Conservation (phyloP, 1,284 basidiomycete genomes). For the Rugosomyces carneus region DNA sequence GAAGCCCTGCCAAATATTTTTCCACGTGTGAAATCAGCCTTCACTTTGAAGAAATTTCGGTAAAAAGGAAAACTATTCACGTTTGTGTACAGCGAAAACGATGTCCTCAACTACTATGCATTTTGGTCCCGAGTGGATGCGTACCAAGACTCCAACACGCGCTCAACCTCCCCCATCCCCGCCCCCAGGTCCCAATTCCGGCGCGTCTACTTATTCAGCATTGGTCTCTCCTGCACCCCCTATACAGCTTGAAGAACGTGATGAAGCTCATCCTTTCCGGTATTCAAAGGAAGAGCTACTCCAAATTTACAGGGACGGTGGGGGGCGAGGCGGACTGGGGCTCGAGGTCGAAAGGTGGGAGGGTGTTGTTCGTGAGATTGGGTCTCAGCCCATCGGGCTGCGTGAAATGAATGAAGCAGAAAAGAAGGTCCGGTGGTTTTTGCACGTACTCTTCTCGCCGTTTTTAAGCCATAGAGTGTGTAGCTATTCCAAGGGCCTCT, state of each 20-base stretch:
- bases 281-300: slow-evolving; percentile 85
- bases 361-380: slow-evolving; percentile 74
- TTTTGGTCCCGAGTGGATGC: slow-evolving; percentile 88
- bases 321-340: slow-evolving; percentile 66
- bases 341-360: slow-evolving; percentile 84
- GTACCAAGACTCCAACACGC: slow-evolving; percentile 57
- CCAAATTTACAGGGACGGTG: slow-evolving; percentile 76
- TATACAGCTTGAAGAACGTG: slow-evolving; percentile 46
- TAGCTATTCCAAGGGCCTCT: slow-evolving; percentile 70
- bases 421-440: slow-evolving; percentile 63
- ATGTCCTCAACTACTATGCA: slow-evolving; percentile 77
- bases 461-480: slow-evolving; percentile 14
- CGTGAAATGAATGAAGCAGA: slow-evolving; percentile 79
- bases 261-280: slow-evolving; percentile 72
- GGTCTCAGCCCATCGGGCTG: slow-evolving; percentile 67
- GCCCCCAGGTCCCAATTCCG: slow-evolving; percentile 37
- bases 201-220: slow-evolving; percentile 74
- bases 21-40: slow-evolving; percentile 23
- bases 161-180: slow-evolving; percentile 55
- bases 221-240: slow-evolving; percentile 55
- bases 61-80: slow-evolving; percentile 19
- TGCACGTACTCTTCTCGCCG: slow-evolving; percentile 15
- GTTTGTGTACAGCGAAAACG: slow-evolving; percentile 17
- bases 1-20: slow-evolving; percentile 17
- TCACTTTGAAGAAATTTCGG: slow-evolving; percentile 26